Evolutionary conservation across 371 early-diverging fungal genomes (phyloP), one percentile per base, ranked within the genome.

Genomic region (Entomophthora muscae): DNA sequence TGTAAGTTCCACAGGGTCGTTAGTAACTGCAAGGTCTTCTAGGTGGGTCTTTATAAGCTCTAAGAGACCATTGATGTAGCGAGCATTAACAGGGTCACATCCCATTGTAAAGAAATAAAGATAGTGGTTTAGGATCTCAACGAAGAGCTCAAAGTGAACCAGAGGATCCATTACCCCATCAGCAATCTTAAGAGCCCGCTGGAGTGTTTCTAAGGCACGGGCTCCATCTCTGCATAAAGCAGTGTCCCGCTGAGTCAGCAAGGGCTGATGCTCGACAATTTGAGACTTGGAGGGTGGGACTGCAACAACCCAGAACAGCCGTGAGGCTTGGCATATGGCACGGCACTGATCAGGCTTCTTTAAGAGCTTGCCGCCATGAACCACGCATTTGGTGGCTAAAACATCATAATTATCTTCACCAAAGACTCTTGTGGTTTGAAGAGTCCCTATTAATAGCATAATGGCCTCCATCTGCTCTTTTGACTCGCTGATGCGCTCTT

Each of bases 281-380:
- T 32, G 61, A 61, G 61, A 32, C 23, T 32, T 32, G 22, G 61
- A 61, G 22, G 42, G 52, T 29, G 26, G 26, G 26, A 31, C 42
- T 21, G 68, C 75, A 21, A 79, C 76, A 63, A 77, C 82, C 93
- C 91, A 93, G 82, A 89, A 97, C 68, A 96, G 73, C 71, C 89
- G 91, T 27, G 84, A 79, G 55, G 84, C 86, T 26, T 84, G 70
- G 64, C 80, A 81, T 7, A 90, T 78, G 1, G 85, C 84, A 52
- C 92, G 84, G 63, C 90, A 86, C 75, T 95, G 95, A 65, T 96
- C 97, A 1, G 88, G 84, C 55, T 93, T 89, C 72, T 89, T 90
- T 42, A 97, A 71, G 64, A 95, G 75, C 65, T 89, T 86, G 53
- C 88, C 78, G 42, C 86, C 86, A 69, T 93, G 89, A 54, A 91